Conservation (phyloP, 805 yeast genomes). For the Schwanniomyces yamadae region DNA sequence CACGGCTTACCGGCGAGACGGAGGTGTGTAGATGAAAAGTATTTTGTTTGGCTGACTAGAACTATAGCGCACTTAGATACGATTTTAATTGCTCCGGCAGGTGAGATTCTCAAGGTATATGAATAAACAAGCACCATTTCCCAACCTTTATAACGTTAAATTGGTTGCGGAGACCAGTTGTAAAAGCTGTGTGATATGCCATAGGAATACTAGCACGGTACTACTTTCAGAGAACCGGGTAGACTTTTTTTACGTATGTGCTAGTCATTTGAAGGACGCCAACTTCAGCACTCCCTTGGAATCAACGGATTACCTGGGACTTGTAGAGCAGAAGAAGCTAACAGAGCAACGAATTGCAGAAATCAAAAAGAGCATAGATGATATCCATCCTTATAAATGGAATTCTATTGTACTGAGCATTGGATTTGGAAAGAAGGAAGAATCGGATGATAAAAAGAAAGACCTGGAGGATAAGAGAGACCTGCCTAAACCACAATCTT, state of each 20-base stretch:
- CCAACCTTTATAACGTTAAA: constrained; percentile 42
- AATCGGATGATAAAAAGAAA: constrained; percentile 20
- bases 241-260: constrained; percentile 56
- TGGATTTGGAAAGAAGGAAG: constrained; percentile 15
- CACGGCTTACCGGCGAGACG: too few species aligned
- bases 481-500: background rate
- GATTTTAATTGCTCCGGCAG: background rate
- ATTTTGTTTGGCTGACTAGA: too few species aligned
- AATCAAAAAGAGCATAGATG: constrained; percentile 22
- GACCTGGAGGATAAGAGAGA: background rate
- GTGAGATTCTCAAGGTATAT: background rate
- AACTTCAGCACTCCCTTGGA: constrained; percentile 44
- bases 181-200: constrained; percentile 51
- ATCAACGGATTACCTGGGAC: constrained; percentile 32
- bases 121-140: constrained; percentile 10
- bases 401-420: constrained; percentile 24
- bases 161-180: constrained; percentile 42
- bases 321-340: constrained; percentile 20
- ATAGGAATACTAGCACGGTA: constrained; percentile 47
- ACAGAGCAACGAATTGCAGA: constrained; percentile 18
- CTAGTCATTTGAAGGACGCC: constrained; percentile 45
- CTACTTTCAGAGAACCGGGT: constrained; percentile 44
- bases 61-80: background rate
- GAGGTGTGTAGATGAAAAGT: too few species aligned
- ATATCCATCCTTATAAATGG: constrained; percentile 35